phyloP scores from a whole-genome alignment of 2,329 filamentous ascomycete species.

The Fusarium sp. region DNA sequence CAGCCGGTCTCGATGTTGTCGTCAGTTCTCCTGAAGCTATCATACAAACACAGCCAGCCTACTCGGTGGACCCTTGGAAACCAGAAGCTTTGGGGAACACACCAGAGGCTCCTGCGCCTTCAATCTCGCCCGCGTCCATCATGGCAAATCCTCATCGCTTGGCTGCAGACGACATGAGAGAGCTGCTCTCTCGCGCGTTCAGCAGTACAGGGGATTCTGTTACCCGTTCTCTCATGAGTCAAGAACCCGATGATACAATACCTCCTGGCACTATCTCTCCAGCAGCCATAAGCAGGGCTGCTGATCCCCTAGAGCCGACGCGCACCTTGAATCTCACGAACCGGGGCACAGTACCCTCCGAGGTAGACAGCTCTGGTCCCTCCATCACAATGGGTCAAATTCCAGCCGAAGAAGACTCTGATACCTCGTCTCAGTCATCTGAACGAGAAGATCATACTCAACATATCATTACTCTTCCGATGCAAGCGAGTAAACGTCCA shows the following conservation, averaged over 20 bases:
- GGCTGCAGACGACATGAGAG: slow-evolving; percentile 36
- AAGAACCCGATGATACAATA: slow-evolving; percentile 31
- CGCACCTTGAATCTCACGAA: slow-evolving; percentile 40
- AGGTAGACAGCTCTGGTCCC: slow-evolving; percentile 40
- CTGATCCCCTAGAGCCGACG: slow-evolving; percentile 39
- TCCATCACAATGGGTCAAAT: slow-evolving; percentile 47
- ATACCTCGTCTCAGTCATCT: slow-evolving; percentile 36
- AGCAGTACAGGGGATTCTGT: slow-evolving; percentile 29
- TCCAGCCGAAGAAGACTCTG: slow-evolving; percentile 40
- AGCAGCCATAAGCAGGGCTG: slow-evolving; percentile 52
- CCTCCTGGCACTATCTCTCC: slow-evolving; percentile 54
- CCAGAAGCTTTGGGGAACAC: slow-evolving; percentile 38
- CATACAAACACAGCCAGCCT: slow-evolving; percentile 34
- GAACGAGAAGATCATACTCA: slow-evolving; percentile 48
- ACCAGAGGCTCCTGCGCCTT: slow-evolving; percentile 38
- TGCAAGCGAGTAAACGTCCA: slow-evolving; percentile 64
- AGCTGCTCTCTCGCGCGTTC: slow-evolving; percentile 40
- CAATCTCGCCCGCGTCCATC: slow-evolving; percentile 47
- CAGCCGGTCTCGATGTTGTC: slow-evolving; percentile 15
- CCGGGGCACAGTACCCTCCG: slow-evolving; percentile 33
- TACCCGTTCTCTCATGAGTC: slow-evolving; percentile 37
- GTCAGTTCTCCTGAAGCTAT: slow-evolving; percentile 33
- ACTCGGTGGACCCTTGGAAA: slow-evolving; percentile 44
- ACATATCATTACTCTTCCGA: slow-evolving; percentile 67
- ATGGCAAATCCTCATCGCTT: slow-evolving; percentile 41